Percentiles rank a stretch among this genome's conserved stretches.
Evolutionary conservation across 805 yeast species (phyloP).

Genomic region (Kluyveromyces lactis): DNA sequence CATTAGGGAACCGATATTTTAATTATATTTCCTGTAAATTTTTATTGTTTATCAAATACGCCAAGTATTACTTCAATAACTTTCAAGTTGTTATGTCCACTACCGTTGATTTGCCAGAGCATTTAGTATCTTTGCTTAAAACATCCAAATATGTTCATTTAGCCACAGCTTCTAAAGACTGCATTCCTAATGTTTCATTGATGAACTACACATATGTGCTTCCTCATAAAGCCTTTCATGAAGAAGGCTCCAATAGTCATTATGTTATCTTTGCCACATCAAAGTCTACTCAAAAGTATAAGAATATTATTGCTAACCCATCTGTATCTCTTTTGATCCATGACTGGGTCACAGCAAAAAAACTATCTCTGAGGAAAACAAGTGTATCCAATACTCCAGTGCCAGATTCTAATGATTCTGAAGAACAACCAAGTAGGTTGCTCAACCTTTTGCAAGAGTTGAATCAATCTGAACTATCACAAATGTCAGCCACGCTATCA

Average conservation of each 20-base stretch:
- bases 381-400: conserved; percentile 24
- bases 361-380: conserved; percentile 27
- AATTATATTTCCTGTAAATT: too few species aligned
- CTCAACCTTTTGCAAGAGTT: conserved; percentile 60
- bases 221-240: conserved; percentile 29
- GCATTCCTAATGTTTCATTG: conserved; percentile 77
- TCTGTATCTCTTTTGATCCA: conserved; percentile 78
- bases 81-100: too few species aligned
- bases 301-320: conserved; percentile 62
- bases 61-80: too few species aligned
- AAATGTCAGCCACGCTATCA: conserved; percentile 71
- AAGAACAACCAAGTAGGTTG: conserved; percentile 35
- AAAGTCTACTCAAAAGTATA: conserved; percentile 61
- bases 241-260: conserved; percentile 33
- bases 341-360: conserved; percentile 74
- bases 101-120: conserved; percentile 26
- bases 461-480: conserved; percentile 72
- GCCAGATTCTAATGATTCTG: conserved; percentile 13
- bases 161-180: conserved; percentile 62
- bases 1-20: too few species aligned
- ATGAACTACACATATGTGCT: conserved; percentile 80
- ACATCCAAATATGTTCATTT: conserved; percentile 69
- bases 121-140: conserved; percentile 39
- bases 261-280: conserved; percentile 67
- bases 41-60: too few species aligned